Conservation (phyloP, 306 rosid species). For the Mimosa pudica region DNA sequence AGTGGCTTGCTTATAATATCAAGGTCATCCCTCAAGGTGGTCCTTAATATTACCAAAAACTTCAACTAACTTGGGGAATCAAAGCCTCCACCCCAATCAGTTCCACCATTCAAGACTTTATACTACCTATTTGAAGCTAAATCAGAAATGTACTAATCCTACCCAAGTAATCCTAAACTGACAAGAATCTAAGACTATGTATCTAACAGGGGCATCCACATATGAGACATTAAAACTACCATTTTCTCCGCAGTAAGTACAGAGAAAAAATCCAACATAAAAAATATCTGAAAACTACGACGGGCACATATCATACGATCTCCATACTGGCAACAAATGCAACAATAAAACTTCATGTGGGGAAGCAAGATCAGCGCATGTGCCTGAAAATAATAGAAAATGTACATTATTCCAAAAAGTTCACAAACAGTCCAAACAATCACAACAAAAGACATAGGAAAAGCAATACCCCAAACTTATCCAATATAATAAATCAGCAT, state of each 20-base stretch:
- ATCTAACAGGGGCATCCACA: slow-evolving; percentile 60
- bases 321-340: slow-evolving; percentile 51
- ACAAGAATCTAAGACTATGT: slow-evolving; percentile 47
- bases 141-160: slow-evolving; percentile 30
- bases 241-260: slow-evolving; percentile 36
- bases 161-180: slow-evolving; percentile 35
- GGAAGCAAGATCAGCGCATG: slow-evolving; percentile 43
- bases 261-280: slow-evolving; percentile 39
- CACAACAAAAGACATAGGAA: slow-evolving; percentile 17
- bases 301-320: slow-evolving; percentile 51
- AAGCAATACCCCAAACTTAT: slow-evolving; percentile 9
- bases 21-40: slow-evolving; percentile 28
- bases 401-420: slow-evolving; percentile 33
- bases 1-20: slow-evolving; percentile 24
- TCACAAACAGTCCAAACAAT: slow-evolving; percentile 30
- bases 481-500: slow-evolving; percentile 10
- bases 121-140: slow-evolving; percentile 35
- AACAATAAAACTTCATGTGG: slow-evolving; percentile 50
- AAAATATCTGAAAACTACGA: slow-evolving; percentile 46
- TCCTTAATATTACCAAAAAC: slow-evolving; percentile 18
- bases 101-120: slow-evolving; percentile 16
- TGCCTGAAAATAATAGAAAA: slow-evolving; percentile 46
- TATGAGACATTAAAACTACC: slow-evolving; percentile 46
- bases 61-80: neutral
- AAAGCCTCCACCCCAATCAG: slow-evolving; percentile 26